phyloP scores from a whole-genome alignment of 2,329 filamentous ascomycete genomes.

The Fusarium tuaranense region DNA sequence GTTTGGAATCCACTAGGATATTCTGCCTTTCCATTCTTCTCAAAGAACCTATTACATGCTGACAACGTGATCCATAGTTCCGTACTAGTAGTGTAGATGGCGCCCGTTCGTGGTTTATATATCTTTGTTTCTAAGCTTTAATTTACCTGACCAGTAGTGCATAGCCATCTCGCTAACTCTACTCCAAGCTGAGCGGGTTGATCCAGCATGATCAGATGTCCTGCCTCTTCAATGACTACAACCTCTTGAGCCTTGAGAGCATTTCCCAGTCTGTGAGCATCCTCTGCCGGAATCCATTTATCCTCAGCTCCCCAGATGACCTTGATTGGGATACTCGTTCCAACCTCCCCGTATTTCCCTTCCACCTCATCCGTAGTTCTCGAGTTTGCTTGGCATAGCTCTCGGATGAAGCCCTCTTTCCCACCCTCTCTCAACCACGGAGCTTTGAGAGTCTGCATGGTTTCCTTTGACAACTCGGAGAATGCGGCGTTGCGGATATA shows the following conservation, averaged over 20 bases:
- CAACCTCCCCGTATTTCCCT: slow-evolving; percentile 50
- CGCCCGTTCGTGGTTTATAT: neutral
- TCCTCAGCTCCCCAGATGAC: slow-evolving; percentile 59
- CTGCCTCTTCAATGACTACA: slow-evolving; percentile 51
- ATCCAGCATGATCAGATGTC: slow-evolving; percentile 59
- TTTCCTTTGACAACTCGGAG: slow-evolving; percentile 44
- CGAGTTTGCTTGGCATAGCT: slow-evolving; percentile 50
- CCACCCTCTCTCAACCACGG: slow-evolving; percentile 50
- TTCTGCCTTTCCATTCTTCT: neutral
- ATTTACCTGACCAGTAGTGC: neutral
- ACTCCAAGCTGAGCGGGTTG: slow-evolving; percentile 53
- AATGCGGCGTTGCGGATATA: slow-evolving; percentile 55
- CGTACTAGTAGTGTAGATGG: too few species aligned
- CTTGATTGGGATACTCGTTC: slow-evolving; percentile 51
- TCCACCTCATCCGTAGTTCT: slow-evolving; percentile 49
- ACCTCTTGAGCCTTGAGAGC: slow-evolving; percentile 49
- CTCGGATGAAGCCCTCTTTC: slow-evolving; percentile 53
- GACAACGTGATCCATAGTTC: neutral
- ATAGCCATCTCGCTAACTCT: slow-evolving; percentile 52
- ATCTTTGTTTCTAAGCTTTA: neutral
- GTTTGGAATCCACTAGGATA: neutral
- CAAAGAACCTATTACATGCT: neutral
- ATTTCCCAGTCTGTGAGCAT: slow-evolving; percentile 44
- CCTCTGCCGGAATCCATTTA: slow-evolving; percentile 56
- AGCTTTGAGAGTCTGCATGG: slow-evolving; percentile 50